Percentiles rank a stretch among this genome's conserved stretches.
phyloP scores from a whole-genome alignment of 2,329 filamentous ascomycete genomes.

The Pyrenophora tritici-repentis region DNA sequence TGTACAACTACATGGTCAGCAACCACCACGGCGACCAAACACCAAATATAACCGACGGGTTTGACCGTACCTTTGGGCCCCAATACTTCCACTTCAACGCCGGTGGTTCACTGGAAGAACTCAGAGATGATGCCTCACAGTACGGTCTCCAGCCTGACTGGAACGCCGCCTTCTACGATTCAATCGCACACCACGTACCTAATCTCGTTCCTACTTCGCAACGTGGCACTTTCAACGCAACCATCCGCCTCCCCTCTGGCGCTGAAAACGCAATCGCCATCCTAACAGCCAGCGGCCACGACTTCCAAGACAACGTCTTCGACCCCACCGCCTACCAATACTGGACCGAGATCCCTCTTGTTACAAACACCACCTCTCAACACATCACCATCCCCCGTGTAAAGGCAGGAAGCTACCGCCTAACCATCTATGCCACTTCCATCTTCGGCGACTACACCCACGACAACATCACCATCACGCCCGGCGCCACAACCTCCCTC shows the following conservation, averaged over 20 bases:
- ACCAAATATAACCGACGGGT: conserved; percentile 67
- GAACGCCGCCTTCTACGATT: conserved; percentile 67
- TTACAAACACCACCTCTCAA: conserved; percentile 43
- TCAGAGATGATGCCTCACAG: conserved; percentile 59
- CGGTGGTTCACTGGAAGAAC: conserved; percentile 50
- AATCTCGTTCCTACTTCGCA: conserved; percentile 61
- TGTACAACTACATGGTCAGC: conserved; percentile 62
- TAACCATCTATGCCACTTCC: conserved; percentile 66
- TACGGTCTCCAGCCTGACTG: conserved; percentile 56
- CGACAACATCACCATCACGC: conserved; percentile 55
- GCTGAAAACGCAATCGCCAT: conserved; percentile 61
- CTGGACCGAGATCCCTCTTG: conserved; percentile 56
- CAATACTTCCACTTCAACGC: conserved; percentile 68
- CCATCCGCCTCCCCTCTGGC: conserved; percentile 57
- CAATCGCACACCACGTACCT: conserved; percentile 63
- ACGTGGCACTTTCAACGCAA: conserved; percentile 58
- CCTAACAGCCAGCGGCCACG: conserved; percentile 57
- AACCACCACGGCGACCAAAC: conserved; percentile 68
- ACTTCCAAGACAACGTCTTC: conserved; percentile 64
- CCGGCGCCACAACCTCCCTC: conserved; percentile 44
- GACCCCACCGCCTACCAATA: conserved; percentile 65
- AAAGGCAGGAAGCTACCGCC: conserved; percentile 62
- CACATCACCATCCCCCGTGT: conserved; percentile 59
- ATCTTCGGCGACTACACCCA: conserved; percentile 65
- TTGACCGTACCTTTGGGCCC: conserved; percentile 68